Conservation (phyloP, 345 rosid species). For the Lepidium didymum region DNA sequence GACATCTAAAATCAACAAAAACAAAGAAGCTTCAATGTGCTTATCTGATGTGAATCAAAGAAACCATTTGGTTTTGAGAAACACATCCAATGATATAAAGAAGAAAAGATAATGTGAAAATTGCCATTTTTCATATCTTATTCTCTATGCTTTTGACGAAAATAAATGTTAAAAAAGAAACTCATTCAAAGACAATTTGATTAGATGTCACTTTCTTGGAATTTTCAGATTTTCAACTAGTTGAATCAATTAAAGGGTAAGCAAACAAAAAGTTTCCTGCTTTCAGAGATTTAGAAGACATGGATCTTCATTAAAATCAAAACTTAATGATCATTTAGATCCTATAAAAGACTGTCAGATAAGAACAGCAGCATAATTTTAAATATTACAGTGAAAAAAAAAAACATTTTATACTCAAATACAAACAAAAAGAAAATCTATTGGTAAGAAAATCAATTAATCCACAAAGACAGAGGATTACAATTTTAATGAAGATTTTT, state of each 20-base stretch:
- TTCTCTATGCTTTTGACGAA: background rate
- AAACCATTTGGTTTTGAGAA: background rate
- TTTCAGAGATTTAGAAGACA: background rate
- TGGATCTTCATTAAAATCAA: conserved; percentile 14
- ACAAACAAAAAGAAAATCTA: background rate
- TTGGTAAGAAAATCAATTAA: background rate
- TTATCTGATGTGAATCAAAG: background rate
- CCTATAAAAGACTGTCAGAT: background rate
- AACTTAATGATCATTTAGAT: conserved; percentile 11
- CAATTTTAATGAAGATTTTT: background rate
- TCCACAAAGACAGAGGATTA: background rate
- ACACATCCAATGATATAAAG: conserved; percentile 10
- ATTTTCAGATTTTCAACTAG: conserved; percentile 2
- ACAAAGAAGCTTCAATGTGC: background rate
- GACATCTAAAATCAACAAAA: conserved; percentile 44
- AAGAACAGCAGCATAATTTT: background rate
- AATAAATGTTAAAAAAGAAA: background rate
- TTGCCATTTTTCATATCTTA: background rate
- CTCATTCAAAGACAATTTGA: conserved; percentile 27
- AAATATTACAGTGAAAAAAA: background rate
- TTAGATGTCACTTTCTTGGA: conserved; percentile 22
- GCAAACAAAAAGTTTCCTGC: background rate
- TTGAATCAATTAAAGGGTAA: background rate
- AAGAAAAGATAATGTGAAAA: background rate
- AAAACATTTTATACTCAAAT: background rate